Evolutionary conservation across 2,329 filamentous ascomycete genomes (phyloP), one percentile per base, ranked within the genome.

Genomic region (Fusarium virguliforme): DNA sequence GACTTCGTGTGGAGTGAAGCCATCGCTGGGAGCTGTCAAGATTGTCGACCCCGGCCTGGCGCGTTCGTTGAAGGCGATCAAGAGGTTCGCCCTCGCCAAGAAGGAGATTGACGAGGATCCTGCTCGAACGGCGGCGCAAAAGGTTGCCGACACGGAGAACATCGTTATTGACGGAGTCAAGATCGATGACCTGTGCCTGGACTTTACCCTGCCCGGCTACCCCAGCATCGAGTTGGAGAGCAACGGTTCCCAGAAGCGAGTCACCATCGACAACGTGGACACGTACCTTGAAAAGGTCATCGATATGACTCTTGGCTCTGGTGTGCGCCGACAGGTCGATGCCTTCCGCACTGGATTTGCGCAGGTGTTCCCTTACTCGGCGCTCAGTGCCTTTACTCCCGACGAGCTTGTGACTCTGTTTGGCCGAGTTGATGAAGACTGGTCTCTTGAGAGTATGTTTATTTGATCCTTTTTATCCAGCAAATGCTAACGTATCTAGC

Each of bases 401-500:
- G 94, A 94, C 75, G 97, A 99, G 81, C 86, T 99, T 32, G 95
- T 98, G 41, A 95, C 95, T 85, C 87, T 99, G 28, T 99, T 98
- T 83, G 96, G 96, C 18, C 90, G 92, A 64, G 91, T 94, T 5
- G 93, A 98, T 8, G 96, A 99, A 79, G 96, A 99, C 80, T 99
- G 96, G 96, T 94, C 94, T 24, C 91, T 99, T 72, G 95, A 98
- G 80, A 99, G 94, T 96, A 89, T 87, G 93, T 86, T 61, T 53
- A 32, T 28, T 38, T 41, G 6, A 3, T 8, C 8, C 6, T 13
- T 5, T 24, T 30, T 2, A 8, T 8, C 48, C 10, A 35, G 26
- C 37, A 26, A 3, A 28, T 30, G 9, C 41, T 66, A 58, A 62
- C 22, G 41, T 53, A 68, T 76, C 54, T 40, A 96, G 94, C 96